Base-by-base conservation (phyloP, 331 rosid species). In the Acacia concinna region DNA sequence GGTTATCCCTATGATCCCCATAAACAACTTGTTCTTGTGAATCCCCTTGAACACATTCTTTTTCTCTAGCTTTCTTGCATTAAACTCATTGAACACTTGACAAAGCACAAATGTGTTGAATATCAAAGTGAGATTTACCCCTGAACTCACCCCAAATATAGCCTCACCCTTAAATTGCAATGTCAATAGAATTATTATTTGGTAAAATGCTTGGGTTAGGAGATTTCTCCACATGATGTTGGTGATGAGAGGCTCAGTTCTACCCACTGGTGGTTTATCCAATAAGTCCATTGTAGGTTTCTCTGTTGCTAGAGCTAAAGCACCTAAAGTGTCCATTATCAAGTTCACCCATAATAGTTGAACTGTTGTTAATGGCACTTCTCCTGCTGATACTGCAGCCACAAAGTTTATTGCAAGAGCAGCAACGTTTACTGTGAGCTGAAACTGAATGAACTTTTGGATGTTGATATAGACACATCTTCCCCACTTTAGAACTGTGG, bases 191-290 rank as follows among this genome's bases (percentile, higher is more conserved):
- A 82, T 38, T 0, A 70, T 56, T 23, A 70, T 78, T 21, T 87
- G 87, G 21, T 87, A 87, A 8, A 85, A 46, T 0, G 84, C 88
- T 47, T 85, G 88, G 57, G 84, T 54, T 14, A 85, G 37, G 27
- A 87, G 63, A 68, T 87, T 87, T 70, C 88, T 73, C 88, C 87
- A 87, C 88, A 87, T 87, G 38, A 71, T 70, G 80, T 83, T 80
- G 30, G 88, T 87, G 54, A 87, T 85, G 63, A 87, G 85, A 6
- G 89, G 89, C 27, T 51, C 84, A 1, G 77, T 74, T 47, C 84
- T 47, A 6, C 89, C 84, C 38, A 85, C 81, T 0, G 87, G 87
- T 0, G 32, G 81, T 8, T 81, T 87, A 6, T 80, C 80, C 87
- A 87, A 78, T 25, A 76, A 71, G 27, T 81, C 87, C 44, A 40